Base-by-base conservation (phyloP, 371 early-diverging fungal species). In the Chytridiales sp. region DNA sequence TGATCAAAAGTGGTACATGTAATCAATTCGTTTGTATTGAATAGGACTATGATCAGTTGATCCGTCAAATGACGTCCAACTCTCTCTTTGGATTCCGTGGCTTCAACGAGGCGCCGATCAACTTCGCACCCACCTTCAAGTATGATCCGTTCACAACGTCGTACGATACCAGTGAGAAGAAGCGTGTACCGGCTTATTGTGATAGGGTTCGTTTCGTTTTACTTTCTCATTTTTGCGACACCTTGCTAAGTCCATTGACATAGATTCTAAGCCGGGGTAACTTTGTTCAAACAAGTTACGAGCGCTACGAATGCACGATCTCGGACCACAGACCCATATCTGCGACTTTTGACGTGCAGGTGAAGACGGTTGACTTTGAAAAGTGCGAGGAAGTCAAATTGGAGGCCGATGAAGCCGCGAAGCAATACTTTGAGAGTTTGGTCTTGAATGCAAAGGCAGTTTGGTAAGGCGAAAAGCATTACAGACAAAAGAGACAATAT, bases 101-200 rank as follows among this genome's bases (percentile, higher is more conserved):
- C 3, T 92, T 91, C 55, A 59, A 62, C 17, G 92, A 93, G 68
- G 75, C 74, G 1, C 80, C 76, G 19, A 69, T 90, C 17, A 46
- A 55, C 13, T 93, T 92, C 70, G 81, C 84, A 2, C 94, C 94
- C 0, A 93, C 92, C 0, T 93, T 90, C 80, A 93, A 93, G 73
- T 92, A 90, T 61, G 85, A 91, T 59, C 72, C 75, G 1, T 83
- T 83, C 11, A 81, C 83, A 30, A 78, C 84, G 19, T 57, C 64
- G 1, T 93, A 88, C 62, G 94, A 93, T 59, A 77, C 85, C 2
- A 85, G 86, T 8, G 90, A 91, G 24, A 93, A 93, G 67, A 72
- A 82, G 65, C 79, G 92, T 1, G 78, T 85, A 0, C 92, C 92
- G 2, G 86, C 90, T 0, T 93, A 88, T 87, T 93, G 92, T 52